Conservation (phyloP, 352 stramenopile genomes). For the Globisporangium splendens region DNA sequence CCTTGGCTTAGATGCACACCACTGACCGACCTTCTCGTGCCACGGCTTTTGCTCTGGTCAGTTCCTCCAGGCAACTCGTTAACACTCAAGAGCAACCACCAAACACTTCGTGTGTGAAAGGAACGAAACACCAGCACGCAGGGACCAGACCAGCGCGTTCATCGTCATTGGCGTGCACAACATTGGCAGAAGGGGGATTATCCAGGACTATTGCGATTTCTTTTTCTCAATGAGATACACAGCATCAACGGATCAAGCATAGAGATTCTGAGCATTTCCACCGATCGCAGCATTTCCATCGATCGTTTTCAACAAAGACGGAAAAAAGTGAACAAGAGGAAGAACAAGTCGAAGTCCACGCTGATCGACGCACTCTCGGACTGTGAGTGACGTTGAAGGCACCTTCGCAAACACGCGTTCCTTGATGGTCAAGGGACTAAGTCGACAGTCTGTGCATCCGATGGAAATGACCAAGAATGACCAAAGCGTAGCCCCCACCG, state of each 20-base stretch:
- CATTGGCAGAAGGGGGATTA: too few relatives aligned
- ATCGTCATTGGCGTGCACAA: too few relatives aligned
- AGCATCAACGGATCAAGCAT: not conserved
- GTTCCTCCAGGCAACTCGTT: too few relatives aligned
- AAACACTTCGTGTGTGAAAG: too few relatives aligned
- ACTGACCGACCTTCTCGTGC: not conserved
- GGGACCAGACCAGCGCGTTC: too few relatives aligned
- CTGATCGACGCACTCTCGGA: not conserved
- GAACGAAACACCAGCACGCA: too few relatives aligned
- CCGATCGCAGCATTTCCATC: not conserved
- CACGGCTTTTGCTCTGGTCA: not conserved
- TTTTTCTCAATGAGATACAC: conserved; percentile 13
- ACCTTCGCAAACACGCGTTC: conserved; percentile 9
- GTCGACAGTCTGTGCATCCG: conserved; percentile 62
- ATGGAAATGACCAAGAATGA: conserved; percentile 36
- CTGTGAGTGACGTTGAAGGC: conserved; percentile 2
- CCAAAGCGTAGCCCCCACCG: not conserved
- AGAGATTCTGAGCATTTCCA: not conserved
- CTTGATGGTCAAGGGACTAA: conserved; percentile 55
- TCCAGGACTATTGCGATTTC: too few relatives aligned
- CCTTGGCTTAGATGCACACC: not conserved
- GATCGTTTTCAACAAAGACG: not conserved
- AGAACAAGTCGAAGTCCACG: not conserved
- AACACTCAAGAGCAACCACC: too few relatives aligned
- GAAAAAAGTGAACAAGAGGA: not conserved